These are phyloP conservation scores for Nigrograna mackinnonii DNA, from an alignment of 2,329 filamentous ascomycete species.

Conservation along the genomic window DNA sequence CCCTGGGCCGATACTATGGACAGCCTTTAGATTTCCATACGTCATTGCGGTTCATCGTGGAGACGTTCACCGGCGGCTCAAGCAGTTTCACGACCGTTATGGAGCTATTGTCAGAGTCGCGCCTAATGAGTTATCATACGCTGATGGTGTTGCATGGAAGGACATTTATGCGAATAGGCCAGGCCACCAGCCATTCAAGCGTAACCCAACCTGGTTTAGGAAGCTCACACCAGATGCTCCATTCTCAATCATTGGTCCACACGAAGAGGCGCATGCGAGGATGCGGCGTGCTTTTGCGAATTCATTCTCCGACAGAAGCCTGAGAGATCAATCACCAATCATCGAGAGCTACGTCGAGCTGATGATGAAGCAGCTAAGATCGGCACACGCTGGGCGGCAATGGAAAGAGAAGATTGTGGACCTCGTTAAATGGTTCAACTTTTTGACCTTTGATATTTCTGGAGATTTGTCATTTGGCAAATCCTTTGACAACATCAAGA, in stretches of 20 bases:
- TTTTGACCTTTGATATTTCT: conserved; percentile 15
- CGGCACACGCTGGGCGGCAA: conserved; percentile 2
- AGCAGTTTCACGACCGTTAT: conserved; percentile 26
- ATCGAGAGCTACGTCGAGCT: conserved; percentile 26
- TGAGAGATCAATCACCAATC: conserved; percentile 25
- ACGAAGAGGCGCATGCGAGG: conserved; percentile 25
- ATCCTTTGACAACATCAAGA: conserved; percentile 44
- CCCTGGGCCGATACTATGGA: conserved; percentile 32
- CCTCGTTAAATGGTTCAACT: conserved; percentile 13
- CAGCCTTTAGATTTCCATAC: conserved; percentile 26
- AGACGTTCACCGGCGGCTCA: conserved; percentile 23
- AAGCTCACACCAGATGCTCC: conserved; percentile 24
- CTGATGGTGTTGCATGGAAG: conserved; percentile 26
- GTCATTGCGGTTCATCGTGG: conserved; percentile 29
- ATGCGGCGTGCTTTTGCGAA: conserved; percentile 27
- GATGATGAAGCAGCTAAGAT: conserved; percentile 22
- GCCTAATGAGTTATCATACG: conserved; percentile 31
- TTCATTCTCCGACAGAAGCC: conserved; percentile 29
- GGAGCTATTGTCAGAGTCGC: conserved; percentile 31
- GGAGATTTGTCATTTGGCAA: conserved; percentile 56
- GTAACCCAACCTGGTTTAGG: too few relatives aligned
- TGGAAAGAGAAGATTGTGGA: conserved; percentile 16
- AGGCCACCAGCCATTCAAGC: conserved; percentile 22
- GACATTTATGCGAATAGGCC: conserved; percentile 31
- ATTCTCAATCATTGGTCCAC: conserved; percentile 24